Evolutionary conservation across 2,329 filamentous ascomycete species (phyloP).

Genomic region (Thermoascus crustaceus): DNA sequence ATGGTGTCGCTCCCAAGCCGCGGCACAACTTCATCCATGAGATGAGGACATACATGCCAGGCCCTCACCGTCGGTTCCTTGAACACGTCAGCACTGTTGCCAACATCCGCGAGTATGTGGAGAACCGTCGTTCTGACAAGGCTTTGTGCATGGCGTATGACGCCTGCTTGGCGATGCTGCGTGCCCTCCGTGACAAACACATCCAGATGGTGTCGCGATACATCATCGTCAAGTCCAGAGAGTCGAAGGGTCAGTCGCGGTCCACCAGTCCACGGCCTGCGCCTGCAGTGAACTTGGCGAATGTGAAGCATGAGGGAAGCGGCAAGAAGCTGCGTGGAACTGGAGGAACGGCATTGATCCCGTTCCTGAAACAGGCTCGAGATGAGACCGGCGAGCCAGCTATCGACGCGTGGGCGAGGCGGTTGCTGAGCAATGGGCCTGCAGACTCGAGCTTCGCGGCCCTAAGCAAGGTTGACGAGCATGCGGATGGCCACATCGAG

Average conservation of each 20-base stretch:
- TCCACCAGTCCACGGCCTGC: conserved; percentile 48
- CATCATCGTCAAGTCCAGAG: conserved; percentile 80
- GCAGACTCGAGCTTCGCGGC: conserved; percentile 29
- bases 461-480: conserved; percentile 46
- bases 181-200: conserved; percentile 79
- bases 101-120: conserved; percentile 81
- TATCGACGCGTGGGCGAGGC: conserved; percentile 57
- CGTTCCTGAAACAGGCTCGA: conserved; percentile 90
- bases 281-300: conserved; percentile 47
- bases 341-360: conserved; percentile 86
- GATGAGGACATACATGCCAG: conserved; percentile 97
- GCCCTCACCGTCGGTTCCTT: conserved; percentile 80
- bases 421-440: conserved; percentile 49
- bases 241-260: conserved; percentile 57
- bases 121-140: conserved; percentile 51
- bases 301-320: conserved; percentile 31
- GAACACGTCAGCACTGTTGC: conserved; percentile 68
- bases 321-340: conserved; percentile 70
- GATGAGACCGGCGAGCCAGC: conserved; percentile 94
- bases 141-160: conserved; percentile 76
- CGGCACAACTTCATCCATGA: conserved; percentile 89
- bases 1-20: conserved; percentile 42
- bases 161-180: conserved; percentile 74
- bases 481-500: conserved; percentile 47
- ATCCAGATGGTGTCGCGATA: conserved; percentile 95